These are phyloP conservation scores for Triticum monococcum DNA, from an alignment of 176 grass and related monocot genomes.

Conservation along the genomic window DNA sequence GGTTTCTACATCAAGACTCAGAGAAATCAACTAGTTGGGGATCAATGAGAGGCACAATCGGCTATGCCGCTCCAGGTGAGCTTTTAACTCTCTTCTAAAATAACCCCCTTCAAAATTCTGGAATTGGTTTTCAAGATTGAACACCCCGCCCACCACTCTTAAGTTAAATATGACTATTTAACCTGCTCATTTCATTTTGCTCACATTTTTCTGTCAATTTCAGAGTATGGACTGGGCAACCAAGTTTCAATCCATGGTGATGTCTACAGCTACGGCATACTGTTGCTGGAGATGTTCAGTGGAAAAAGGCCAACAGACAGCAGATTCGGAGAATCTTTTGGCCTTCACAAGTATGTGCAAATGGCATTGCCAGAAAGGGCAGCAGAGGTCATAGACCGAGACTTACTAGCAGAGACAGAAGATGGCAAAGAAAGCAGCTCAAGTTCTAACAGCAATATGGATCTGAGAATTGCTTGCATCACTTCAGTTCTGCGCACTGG, in stretches of 20 bases:
- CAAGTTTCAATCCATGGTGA: constrained; percentile 16
- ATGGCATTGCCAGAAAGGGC: background rate
- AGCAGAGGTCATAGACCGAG: background rate
- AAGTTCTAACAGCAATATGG: background rate
- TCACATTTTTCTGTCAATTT: background rate
- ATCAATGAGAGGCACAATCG: background rate
- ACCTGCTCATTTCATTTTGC: background rate
- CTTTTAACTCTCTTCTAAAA: background rate
- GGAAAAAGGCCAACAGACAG: constrained; percentile 21
- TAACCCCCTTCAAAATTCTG: too few species aligned
- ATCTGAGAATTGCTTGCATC: background rate
- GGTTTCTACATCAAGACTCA: background rate
- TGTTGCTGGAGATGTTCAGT: constrained; percentile 25
- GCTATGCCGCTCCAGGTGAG: background rate
- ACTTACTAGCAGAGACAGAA: background rate
- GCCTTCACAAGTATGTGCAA: background rate
- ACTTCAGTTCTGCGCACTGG: background rate
- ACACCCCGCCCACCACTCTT: too few species aligned
- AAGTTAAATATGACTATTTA: background rate
- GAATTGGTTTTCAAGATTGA: too few species aligned
- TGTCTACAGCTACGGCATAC: constrained; percentile 24
- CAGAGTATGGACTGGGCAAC: constrained; percentile 3
- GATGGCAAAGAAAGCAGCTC: background rate
- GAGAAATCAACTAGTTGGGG: constrained; percentile 5
- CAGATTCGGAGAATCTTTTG: background rate